Base-by-base conservation (phyloP, 2,329 filamentous ascomycete species). In the Paracamarosporium sp. region DNA sequence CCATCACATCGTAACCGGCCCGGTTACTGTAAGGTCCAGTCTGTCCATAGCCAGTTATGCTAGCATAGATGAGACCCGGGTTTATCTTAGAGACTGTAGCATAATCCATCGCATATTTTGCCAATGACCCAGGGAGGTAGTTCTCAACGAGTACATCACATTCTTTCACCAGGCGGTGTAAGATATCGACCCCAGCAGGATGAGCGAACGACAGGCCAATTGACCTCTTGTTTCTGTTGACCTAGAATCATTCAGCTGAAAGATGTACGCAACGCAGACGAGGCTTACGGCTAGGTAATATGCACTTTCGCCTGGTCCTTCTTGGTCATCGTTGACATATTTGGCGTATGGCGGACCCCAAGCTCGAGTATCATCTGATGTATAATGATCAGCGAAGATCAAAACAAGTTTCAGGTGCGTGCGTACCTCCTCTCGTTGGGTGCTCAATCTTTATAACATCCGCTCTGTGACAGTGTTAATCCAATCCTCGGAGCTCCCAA, bases 401-500 rank as follows among this genome's bases (percentile, higher is more conserved):
- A 20, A 31, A 5, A 28, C 20, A 28, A 28, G 1, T 7, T 5
- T 15, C n/a, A 1, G 27, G 9, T 11, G 5, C n/a, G 9, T 3
- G 8, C 55, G 33, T 55, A 72, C 71, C 71, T 65, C 73, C 73
- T 61, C 73, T 58, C 46, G 58, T 87, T 4, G 95, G 95, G 77
- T 99, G 95, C 78, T 99, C 95, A 60, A 99, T 86, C 78, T 99
- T 99, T 79, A 99, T 97, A 30, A 99, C 88, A 76, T 99, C 94
- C 64, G 95, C 95, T 63, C 93, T 96, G 67, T 25, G 7, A 63
- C 47, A 64, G 57, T 40, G 54, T 70, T 41, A 70, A 58, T 57
- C 50, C 11, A 30, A 20, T 31, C 50, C 25, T 55, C 61, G 33
- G 5, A 60, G 59, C 44, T 57, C 57, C 64, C 58, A 69, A 74